phyloP scores from a whole-genome alignment of 257 asterid species.

The Gynochthodes officinalis region DNA sequence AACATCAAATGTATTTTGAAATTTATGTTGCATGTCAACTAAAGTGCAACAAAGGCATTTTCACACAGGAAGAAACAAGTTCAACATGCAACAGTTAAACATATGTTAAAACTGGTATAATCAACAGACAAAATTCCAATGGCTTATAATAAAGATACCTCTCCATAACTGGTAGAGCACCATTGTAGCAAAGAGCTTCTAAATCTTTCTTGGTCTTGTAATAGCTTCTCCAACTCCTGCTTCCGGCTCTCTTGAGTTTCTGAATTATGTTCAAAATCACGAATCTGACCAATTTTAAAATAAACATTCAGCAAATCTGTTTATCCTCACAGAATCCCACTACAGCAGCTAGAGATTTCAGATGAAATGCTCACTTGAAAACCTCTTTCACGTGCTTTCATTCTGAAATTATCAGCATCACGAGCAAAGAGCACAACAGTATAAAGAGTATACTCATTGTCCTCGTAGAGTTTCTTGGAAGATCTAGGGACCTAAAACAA shows the following conservation, averaged over 20 bases:
- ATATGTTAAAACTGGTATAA: neutral
- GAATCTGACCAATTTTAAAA: slow-evolving; percentile 48
- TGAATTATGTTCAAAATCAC: slow-evolving; percentile 66
- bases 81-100: neutral
- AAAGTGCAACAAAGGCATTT: neutral
- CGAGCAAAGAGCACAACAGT: slow-evolving; percentile 77
- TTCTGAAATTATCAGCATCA: slow-evolving; percentile 89
- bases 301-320: slow-evolving; percentile 24
- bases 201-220: slow-evolving; percentile 69
- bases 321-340: slow-evolving; percentile 1
- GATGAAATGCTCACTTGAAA: slow-evolving; percentile 55
- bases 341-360: neutral
- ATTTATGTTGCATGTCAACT: neutral
- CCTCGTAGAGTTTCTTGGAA: slow-evolving; percentile 83
- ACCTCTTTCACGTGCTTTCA: slow-evolving; percentile 74
- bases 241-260: slow-evolving; percentile 69
- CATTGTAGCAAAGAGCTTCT: slow-evolving; percentile 76
- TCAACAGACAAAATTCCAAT: neutral
- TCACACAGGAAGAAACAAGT: neutral
- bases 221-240: slow-evolving; percentile 67
- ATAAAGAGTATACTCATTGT: slow-evolving; percentile 78
- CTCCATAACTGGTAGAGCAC: slow-evolving; percentile 86
- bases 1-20: neutral
- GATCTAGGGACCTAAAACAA: slow-evolving; percentile 88
- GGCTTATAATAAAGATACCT: slow-evolving; percentile 42